Base-by-base conservation (phyloP, 176 grass and related monocot species). In the Oryza meridionalis region DNA sequence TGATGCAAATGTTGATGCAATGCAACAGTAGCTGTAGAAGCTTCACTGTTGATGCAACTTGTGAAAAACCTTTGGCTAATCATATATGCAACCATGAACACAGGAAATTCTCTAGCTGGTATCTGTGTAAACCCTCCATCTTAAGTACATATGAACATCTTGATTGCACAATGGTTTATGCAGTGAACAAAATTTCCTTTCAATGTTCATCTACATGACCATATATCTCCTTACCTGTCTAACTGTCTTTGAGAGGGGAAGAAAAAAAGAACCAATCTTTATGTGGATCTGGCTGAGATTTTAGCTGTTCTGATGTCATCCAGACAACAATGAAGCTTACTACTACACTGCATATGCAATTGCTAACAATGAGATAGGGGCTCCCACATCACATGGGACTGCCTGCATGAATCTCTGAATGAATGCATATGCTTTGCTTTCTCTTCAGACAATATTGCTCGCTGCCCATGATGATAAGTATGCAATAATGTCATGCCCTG, bases 341-440 rank as follows among this genome's bases (percentile, higher is more conserved):
- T 7, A 40, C 38, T 7, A 40, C 38, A 44, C 17, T 77, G 27
- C 1, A 40, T 17, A 76, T 75, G 77, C 64, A 71, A 13, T 81
- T 81, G 31, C 26, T 45, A 72, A 19, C 31, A 81, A 43, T 73
- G 79, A 76, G 71, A 21, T 2, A 43, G 42, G 67, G 53, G 58
- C 32, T 66, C 86, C 74, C 80, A 78, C 67, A 73, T 78, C 80
- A 88, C 86, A 88, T 88, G 80, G 75, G 45, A 27, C 13, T 73
- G 62, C 80, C 58, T 62, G 58, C 58, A n/a, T 78, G 55, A 67
- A 53, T 65, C 59, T 65, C 69, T 67, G 46, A 9, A 16, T 85
- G 65, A 61, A 62, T 75, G 16, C 70, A 32, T 38, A 40, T 40
- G 75, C 46, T 49, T 49, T 47, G 45, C 63, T 80, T 69, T 69